These are phyloP conservation scores for Wickerhamomyces hampshirensis DNA, from an alignment of 805 yeast genomes.

Conservation along the genomic window DNA sequence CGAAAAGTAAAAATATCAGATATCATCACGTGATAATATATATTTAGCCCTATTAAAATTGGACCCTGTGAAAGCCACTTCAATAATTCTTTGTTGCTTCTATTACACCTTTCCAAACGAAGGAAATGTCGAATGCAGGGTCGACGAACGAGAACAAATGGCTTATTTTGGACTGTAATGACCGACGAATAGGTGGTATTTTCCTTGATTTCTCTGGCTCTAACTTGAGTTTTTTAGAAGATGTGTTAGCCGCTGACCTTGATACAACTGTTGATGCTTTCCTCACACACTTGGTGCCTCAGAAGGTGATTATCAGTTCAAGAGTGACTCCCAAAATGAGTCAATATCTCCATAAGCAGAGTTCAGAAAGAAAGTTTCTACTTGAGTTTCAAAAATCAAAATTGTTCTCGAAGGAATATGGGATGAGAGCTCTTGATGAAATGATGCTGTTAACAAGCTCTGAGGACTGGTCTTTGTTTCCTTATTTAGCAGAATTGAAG, in stretches of 20 bases:
- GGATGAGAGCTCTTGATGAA: conserved; percentile 4
- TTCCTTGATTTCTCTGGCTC: conserved; percentile 5
- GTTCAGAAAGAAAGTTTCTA: conserved; percentile 3
- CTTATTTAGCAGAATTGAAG: conserved; percentile 6
- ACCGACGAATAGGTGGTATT: conserved; percentile 9
- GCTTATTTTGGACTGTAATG: conserved; percentile 9
- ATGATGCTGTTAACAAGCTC: conserved; percentile 1
- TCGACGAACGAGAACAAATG: too few species aligned
- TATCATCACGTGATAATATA: too few species aligned
- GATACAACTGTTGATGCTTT: conserved; percentile 1
- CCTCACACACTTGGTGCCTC: conserved; percentile 2
- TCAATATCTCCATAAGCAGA: conserved; percentile 4
- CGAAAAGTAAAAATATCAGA: too few species aligned
- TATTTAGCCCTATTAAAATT: too few species aligned
- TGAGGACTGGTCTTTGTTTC: not conserved
- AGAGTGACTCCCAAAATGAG: conserved; percentile 2
- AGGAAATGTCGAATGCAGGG: too few species aligned
- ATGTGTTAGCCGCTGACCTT: conserved; percentile 2
- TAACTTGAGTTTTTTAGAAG: conserved; percentile 7
- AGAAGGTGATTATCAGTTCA: conserved; percentile 6
- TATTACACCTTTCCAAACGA: too few species aligned
- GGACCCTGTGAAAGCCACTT: too few species aligned
- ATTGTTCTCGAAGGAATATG: conserved; percentile 1
- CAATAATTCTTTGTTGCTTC: too few species aligned
- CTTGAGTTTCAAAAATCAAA: conserved; percentile 7